Percentiles rank a stretch among this genome's conserved stretches.
Conservation (phyloP, 345 rosid species). For the Lumnitzera littorea region DNA sequence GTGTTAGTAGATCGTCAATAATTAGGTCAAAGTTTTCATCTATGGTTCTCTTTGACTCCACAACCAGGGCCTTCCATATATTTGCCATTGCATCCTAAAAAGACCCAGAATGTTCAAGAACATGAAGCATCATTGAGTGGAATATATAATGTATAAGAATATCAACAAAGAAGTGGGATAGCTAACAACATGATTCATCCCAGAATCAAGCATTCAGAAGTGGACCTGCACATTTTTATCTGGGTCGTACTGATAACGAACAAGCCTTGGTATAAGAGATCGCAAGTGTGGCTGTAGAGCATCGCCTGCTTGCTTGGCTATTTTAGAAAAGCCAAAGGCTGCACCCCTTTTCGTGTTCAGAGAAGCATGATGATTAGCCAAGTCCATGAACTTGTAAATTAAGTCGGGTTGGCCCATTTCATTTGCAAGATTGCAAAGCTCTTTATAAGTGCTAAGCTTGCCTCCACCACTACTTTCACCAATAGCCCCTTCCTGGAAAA, state of each 20-base stretch:
- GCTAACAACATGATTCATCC: neutral
- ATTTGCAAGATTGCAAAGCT: constrained; percentile 90
- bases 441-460: constrained; percentile 91
- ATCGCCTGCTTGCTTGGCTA: constrained; percentile 99
- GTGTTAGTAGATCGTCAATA: constrained; percentile 67
- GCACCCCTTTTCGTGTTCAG: constrained; percentile 91
- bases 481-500: constrained; percentile 85
- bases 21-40: constrained; percentile 81
- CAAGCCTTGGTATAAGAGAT: constrained; percentile 77
- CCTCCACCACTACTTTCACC: constrained; percentile 85
- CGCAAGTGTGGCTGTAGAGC: constrained; percentile 84
- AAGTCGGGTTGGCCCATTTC: constrained; percentile 99
- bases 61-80: constrained; percentile 90
- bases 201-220: constrained; percentile 5
- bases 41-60: constrained; percentile 71
- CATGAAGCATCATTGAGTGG: too few species aligned
- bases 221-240: constrained; percentile 95
- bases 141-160: too few species aligned
- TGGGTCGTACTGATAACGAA: constrained; percentile 94
- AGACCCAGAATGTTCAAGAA: too few species aligned
- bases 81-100: constrained; percentile 91
- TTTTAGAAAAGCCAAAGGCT: constrained; percentile 95
- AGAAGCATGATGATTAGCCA: constrained; percentile 91
- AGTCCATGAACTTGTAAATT: constrained; percentile 94
- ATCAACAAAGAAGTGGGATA: too few species aligned